Evolutionary conservation across 1,284 basidiomycete genomes (phyloP), one percentile per base, ranked within the genome.

Genomic region (Austroboletus novae-zelandiae): DNA sequence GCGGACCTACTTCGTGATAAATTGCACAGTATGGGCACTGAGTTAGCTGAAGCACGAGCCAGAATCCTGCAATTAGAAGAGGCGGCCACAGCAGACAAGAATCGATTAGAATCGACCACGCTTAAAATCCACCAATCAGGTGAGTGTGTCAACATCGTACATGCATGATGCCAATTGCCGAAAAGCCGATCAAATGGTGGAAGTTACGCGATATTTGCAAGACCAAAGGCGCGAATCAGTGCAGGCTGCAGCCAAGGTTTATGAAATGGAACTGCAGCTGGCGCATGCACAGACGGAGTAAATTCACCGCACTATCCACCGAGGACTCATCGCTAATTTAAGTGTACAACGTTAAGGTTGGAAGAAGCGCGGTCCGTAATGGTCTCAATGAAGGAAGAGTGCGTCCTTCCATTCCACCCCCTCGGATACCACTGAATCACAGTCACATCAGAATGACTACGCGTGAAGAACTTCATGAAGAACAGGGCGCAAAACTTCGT

Each of bases 1-100:
- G 75, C 71, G 18, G 78, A 80, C 44, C 59, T 80, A 10, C 67
- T 80, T 4, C 73, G 78, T n/a, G 75, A 78, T 53, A 79, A 79
- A 51, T 62, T 80, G 1, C 71, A 77, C 36, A 59, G 68, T 42
- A 69, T 76, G 50, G 69, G 73, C 4, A 64, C 71, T 5, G 72
- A 77, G 47, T 56, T 81, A 0, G 73, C 70, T 9, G 74, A 78
- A 47, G 59, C 73, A 0, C 71, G 71, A 51, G 62, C 63, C 14
- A 71, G 71, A 14, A 58, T 75, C 23, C 57, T 62, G 17, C 74
- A 76, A 36, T 63, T 77, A 3, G 75, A 80, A 60, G 61, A 56
- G 20, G 63, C 64, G 47, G 68, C 67, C 43, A 53, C 39, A 51
- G 57, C 58, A 11, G 66, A 64, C 25, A 64, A 58, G 52, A 64